Conservation (phyloP, 2,329 filamentous ascomycete genomes). For the Xylariaceae sp. region DNA sequence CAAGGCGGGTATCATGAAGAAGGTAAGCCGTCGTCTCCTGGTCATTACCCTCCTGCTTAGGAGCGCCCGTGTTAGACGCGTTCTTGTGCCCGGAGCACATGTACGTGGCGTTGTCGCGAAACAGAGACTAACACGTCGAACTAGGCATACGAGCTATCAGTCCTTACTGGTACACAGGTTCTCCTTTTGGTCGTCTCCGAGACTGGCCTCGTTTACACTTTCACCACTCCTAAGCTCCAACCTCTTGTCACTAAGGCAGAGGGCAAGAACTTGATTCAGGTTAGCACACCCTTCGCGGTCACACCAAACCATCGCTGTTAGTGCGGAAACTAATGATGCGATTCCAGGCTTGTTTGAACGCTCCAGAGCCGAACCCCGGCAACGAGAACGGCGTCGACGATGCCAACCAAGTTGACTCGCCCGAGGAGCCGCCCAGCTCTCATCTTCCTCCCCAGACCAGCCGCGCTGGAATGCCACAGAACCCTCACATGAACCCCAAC, state of each 20-base stretch:
- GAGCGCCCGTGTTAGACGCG: conserved; percentile 19
- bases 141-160: conserved; percentile 94
- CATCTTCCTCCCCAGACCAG: conserved; percentile 65
- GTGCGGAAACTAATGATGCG: conserved; percentile 31
- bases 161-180: conserved; percentile 96
- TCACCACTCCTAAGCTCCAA: conserved; percentile 96
- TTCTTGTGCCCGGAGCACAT: conserved; percentile 1
- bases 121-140: conserved; percentile 21
- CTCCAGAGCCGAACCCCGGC: conserved; percentile 79
- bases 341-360: conserved; percentile 84
- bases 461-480: conserved; percentile 61
- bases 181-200: conserved; percentile 94
- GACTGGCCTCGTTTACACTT: conserved; percentile 95
- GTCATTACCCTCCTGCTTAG: conserved; percentile 11
- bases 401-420: conserved; percentile 74
- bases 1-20: conserved; percentile 99
- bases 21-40: conserved; percentile 57
- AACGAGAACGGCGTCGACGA: conserved; percentile 78
- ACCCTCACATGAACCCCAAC: conserved; percentile 56
- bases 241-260: conserved; percentile 97
- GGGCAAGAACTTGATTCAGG: conserved; percentile 99
- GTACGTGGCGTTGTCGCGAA: conserved; percentile 13
- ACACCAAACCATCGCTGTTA: neutral
- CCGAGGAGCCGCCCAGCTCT: conserved; percentile 76
- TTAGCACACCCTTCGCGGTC: conserved; percentile 36